These are phyloP conservation scores for Pythium plurisporium DNA, from an alignment of 352 stramenopile species.

Conservation along the genomic window DNA sequence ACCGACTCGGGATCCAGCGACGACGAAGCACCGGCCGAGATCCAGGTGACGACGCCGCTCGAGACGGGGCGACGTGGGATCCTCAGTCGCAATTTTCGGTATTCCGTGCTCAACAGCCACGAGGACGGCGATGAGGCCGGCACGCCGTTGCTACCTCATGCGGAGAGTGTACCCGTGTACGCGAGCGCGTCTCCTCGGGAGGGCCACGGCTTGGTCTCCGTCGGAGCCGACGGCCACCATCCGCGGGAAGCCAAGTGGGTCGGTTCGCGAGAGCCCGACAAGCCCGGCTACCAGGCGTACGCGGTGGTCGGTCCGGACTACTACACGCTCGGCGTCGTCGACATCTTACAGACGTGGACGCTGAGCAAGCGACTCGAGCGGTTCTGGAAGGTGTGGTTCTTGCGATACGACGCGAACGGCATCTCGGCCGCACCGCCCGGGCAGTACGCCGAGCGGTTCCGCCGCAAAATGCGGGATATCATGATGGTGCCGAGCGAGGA, in stretches of 20 bases:
- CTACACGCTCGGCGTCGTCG: slow-evolving; percentile 87
- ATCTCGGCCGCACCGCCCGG: slow-evolving; percentile 76
- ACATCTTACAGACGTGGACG: slow-evolving; percentile 90
- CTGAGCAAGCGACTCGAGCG: slow-evolving; percentile 77
- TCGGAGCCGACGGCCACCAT: too few relatives aligned
- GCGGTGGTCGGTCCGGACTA: slow-evolving; percentile 80
- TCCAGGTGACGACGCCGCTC: slow-evolving; percentile 25
- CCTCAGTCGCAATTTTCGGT: slow-evolving; percentile 67
- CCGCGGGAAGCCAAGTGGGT: slow-evolving; percentile 44
- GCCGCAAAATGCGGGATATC: slow-evolving; percentile 79
- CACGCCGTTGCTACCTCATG: slow-evolving; percentile 39
- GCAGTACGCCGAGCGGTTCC: slow-evolving; percentile 75
- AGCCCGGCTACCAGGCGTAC: slow-evolving; percentile 61
- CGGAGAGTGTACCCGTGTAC: slow-evolving; percentile 29
- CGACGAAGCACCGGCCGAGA: slow-evolving; percentile 31
- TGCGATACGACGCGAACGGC: slow-evolving; percentile 60
- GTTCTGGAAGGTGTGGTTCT: slow-evolving; percentile 78
- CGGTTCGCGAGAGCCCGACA: slow-evolving; percentile 53
- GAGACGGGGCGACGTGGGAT: slow-evolving; percentile 35
- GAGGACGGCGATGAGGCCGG: slow-evolving; percentile 42
- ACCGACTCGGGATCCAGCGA: slow-evolving; percentile 31
- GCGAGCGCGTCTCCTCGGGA: slow-evolving; percentile 34
- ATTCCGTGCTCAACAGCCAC: slow-evolving; percentile 52
- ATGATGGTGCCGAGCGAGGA: slow-evolving; percentile 69
- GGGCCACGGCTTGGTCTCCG: too few relatives aligned